Evolutionary conservation across 352 stramenopile genomes (phyloP).

Genomic region (Phytophthora vignae): DNA sequence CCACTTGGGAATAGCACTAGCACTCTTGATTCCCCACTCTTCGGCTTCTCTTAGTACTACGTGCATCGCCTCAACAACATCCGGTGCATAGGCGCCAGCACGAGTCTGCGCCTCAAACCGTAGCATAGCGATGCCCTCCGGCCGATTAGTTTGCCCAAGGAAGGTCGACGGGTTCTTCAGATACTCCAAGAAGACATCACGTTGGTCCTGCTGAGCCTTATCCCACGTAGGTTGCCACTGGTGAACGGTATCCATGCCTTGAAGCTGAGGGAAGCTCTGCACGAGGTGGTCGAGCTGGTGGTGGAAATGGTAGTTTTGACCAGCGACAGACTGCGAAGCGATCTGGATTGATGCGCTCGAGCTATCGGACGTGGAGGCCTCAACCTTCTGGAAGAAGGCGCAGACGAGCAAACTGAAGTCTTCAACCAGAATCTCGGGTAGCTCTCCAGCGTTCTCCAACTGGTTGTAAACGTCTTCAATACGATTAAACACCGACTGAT

Average conservation of each 20-base stretch:
- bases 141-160: constrained; percentile 19
- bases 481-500: constrained; percentile 26
- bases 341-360: constrained; percentile 21
- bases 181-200: constrained; percentile 23
- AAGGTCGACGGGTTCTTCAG: constrained; percentile 27
- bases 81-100: constrained; percentile 28
- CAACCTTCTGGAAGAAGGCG: constrained; percentile 20
- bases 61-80: constrained; percentile 32
- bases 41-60: constrained; percentile 31
- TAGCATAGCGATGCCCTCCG: constrained; percentile 30
- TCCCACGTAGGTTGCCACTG: constrained; percentile 40
- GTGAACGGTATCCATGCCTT: constrained; percentile 21
- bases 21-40: constrained; percentile 19
- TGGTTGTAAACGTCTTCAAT: constrained; percentile 25
- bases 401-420: constrained; percentile 31
- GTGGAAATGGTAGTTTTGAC: constrained; percentile 33
- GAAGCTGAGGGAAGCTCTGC: constrained; percentile 19
- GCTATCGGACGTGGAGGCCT: constrained; percentile 1
- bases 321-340: constrained; percentile 30
- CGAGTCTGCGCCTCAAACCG: constrained; percentile 38
- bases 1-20: constrained; percentile 35
- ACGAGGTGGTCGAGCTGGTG: constrained; percentile 32
- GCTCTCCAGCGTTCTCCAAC: constrained; percentile 12
- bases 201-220: constrained; percentile 24
- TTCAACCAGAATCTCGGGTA: constrained; percentile 26